phyloP scores from a whole-genome alignment of 257 asterid genomes.

The Jacaranda mimosifolia region DNA sequence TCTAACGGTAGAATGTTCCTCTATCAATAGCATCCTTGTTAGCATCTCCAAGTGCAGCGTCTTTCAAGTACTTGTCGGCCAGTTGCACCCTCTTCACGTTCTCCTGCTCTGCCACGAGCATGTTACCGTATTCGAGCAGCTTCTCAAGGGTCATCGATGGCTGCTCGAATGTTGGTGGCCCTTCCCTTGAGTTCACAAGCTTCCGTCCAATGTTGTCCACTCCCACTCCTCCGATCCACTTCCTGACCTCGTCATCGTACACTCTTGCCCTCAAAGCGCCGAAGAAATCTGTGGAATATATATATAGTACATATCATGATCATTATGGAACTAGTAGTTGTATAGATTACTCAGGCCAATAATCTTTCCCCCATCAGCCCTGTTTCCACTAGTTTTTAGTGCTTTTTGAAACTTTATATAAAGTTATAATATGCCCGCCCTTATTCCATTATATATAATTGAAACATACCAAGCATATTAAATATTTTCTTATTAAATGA shows the following conservation, averaged over 20 bases:
- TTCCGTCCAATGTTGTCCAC: slow-evolving; percentile 55
- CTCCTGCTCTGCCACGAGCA: slow-evolving; percentile 68
- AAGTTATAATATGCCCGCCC: too few relatives aligned
- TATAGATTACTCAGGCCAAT: too few relatives aligned
- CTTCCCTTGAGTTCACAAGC: slow-evolving; percentile 61
- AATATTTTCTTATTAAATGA: too few relatives aligned
- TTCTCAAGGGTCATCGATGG: slow-evolving; percentile 64
- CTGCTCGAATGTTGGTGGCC: slow-evolving; percentile 60
- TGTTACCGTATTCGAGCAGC: slow-evolving; percentile 58
- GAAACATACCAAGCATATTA: too few relatives aligned
- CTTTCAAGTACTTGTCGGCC: slow-evolving; percentile 55
- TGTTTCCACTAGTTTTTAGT: too few relatives aligned
- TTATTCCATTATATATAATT: too few relatives aligned
- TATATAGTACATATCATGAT: too few relatives aligned
- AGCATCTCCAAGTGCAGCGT: slow-evolving; percentile 74
- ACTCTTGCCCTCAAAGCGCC: slow-evolving; percentile 75
- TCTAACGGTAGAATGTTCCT: slow-evolving; percentile 53
- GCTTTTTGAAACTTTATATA: too few relatives aligned
- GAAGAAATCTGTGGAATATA: slow-evolving; percentile 54
- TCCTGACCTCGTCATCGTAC: slow-evolving; percentile 64
- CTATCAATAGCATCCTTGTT: slow-evolving; percentile 58
- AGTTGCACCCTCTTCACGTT: slow-evolving; percentile 75
- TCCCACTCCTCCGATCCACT: slow-evolving; percentile 57
- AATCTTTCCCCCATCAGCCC: too few relatives aligned
- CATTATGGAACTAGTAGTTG: too few relatives aligned